Base-by-base conservation (phyloP, 805 yeast species). In the Alloascoidea hylecoeti region DNA sequence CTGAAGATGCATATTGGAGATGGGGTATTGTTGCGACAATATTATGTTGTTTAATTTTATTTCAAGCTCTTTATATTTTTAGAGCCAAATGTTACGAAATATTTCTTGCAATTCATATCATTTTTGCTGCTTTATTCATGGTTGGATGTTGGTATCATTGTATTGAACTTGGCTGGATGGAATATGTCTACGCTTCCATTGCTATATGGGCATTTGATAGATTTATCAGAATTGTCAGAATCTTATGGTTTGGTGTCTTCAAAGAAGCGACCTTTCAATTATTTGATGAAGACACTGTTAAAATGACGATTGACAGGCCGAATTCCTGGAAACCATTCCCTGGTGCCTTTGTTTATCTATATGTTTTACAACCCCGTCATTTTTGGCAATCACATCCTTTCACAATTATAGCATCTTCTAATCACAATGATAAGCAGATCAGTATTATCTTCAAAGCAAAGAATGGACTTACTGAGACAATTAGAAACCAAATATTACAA, bases 351-450 rank as follows among this genome's bases (percentile, higher is more conserved):
- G 72, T 66, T 1, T 79, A 62, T 47, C 55, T 82, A 27, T 68
- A 76, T 55, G 74, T 79, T 51, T 43, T 76, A 41, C 58, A 69
- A 34, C 62, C 68, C 15, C 49, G 57, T 2, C 55, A 65, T 30
- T 73, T 77, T 52, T 77, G 78, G 76, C 84, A 79, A 51, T 71
- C 79, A 3, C 86, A 80, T 52, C 89, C 89, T 3, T 79, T 82
- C 56, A 76, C 88, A 1, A 38, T 56, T 6, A 33, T 41, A 13
- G 44, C 48, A 2, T 23, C 30, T 23, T 9, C 13, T 23, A n/a
- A 23, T 23, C 13, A 9, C n/a, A 23, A 23, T n/a, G 30, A 23
- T 9, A 23, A 23, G n/a, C 13, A 23, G 30, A 23, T 23, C n/a
- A 23, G 30, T n/a, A 23, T 23, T 23, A n/a, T 23, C n/a, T 23